Conservation (phyloP, 768 basidiomycete genomes). For the Pleurotus giganteus region DNA sequence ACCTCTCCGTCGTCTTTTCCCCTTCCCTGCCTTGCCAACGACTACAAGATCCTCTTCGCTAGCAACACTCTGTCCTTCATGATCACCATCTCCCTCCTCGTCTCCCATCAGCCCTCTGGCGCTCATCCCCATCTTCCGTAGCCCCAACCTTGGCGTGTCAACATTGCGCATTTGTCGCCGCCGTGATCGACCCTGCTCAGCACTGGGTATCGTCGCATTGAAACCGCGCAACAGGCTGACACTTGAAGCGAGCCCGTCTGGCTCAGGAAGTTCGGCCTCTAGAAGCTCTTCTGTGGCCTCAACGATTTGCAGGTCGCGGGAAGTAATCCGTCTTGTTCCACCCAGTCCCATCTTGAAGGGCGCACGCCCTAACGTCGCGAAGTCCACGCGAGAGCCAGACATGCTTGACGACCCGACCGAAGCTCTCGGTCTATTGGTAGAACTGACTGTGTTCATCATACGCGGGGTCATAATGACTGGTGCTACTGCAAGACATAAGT, state of each 20-base stretch:
- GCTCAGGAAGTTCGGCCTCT: slow-evolving; percentile 68
- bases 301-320: slow-evolving; percentile 79
- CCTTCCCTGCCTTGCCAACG: slow-evolving; percentile 45
- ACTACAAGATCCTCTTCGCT: slow-evolving; percentile 78
- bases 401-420: slow-evolving; percentile 30
- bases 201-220: slow-evolving; percentile 91
- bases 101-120: slow-evolving; percentile 72
- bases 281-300: slow-evolving; percentile 82
- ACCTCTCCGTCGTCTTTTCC: slow-evolving; percentile 51
- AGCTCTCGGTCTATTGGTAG: slow-evolving; percentile 33
- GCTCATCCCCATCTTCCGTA: slow-evolving; percentile 77
- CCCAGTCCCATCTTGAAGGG: slow-evolving; percentile 68
- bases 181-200: slow-evolving; percentile 74
- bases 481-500: slow-evolving; percentile 52
- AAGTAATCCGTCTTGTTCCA: slow-evolving; percentile 62
- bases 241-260: slow-evolving; percentile 63
- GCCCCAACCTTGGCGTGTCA: slow-evolving; percentile 69
- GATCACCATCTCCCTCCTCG: slow-evolving; percentile 51
- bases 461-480: slow-evolving; percentile 89
- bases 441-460: slow-evolving; percentile 74
- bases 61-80: slow-evolving; percentile 58
- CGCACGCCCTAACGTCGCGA: slow-evolving; percentile 77
- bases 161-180: slow-evolving; percentile 79
- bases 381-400: slow-evolving; percentile 52
- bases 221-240: slow-evolving; percentile 89